A percentile compares a stretch with the other conserved stretches of the same genome.
These are phyloP conservation scores for Sarocladium brachiariae DNA, from an alignment of 2,329 filamentous ascomycete species.

Conservation along the genomic window DNA sequence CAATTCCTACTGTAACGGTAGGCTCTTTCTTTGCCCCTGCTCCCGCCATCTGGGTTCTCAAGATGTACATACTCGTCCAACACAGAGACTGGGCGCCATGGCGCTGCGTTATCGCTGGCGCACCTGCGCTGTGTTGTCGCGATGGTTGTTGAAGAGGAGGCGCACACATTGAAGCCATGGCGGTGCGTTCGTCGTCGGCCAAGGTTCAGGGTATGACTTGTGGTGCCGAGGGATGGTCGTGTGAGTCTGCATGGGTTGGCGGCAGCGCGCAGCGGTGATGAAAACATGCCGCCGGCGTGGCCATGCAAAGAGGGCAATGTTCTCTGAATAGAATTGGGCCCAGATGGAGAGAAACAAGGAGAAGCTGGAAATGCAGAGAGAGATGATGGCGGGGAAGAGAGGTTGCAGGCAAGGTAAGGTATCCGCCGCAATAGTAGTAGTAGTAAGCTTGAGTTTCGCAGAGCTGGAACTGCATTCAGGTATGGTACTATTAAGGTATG, in stretches of 20 bases:
- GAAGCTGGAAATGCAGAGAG: not conserved
- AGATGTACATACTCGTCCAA: slow-evolving; percentile 51
- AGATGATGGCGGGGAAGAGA: too few species aligned
- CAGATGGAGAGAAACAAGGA: too few species aligned
- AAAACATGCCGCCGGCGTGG: slow-evolving; percentile 34
- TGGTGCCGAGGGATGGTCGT: not conserved
- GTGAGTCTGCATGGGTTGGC: slow-evolving; percentile 32
- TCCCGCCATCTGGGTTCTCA: too few species aligned
- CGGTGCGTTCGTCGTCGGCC: not conserved
- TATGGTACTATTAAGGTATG: too few species aligned
- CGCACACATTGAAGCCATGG: not conserved
- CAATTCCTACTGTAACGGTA: too few species aligned
- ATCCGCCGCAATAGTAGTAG: too few species aligned
- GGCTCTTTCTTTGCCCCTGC: too few species aligned
- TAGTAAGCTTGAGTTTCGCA: too few species aligned
- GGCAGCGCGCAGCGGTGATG: slow-evolving; percentile 39
- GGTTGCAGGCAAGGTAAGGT: too few species aligned
- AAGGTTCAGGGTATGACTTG: not conserved
- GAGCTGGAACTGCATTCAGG: too few species aligned
- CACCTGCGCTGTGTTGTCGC: not conserved
- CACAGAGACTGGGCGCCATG: slow-evolving; percentile 58
- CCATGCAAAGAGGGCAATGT: slow-evolving; percentile 23
- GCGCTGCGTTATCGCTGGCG: slow-evolving; percentile 18
- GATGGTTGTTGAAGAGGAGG: not conserved
- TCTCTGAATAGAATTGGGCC: too few species aligned